A percentile compares a stretch with the other conserved stretches of the same genome.
Conservation (phyloP, 2,329 filamentous ascomycete species). For the Fusarium transvaalense region DNA sequence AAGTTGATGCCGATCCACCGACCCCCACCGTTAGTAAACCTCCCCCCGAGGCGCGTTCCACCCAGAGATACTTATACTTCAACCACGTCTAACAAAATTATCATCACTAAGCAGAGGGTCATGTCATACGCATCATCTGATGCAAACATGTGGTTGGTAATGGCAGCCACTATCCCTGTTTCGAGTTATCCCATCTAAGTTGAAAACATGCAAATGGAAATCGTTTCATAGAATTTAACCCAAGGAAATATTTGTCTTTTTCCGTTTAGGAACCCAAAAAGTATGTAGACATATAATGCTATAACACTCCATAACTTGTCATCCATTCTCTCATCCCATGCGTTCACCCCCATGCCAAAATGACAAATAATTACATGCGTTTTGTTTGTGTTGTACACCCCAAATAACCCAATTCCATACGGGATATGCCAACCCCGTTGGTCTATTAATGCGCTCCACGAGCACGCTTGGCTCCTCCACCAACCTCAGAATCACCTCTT, state of each 20-base stretch:
- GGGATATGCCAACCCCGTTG: neutral
- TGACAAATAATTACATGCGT: constrained; percentile 39
- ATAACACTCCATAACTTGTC: constrained; percentile 24
- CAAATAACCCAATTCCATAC: constrained; percentile 16
- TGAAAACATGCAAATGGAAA: neutral
- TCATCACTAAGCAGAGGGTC: constrained; percentile 2
- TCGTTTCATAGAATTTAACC: constrained; percentile 3
- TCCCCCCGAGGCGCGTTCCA: neutral
- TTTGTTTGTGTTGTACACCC: constrained; percentile 45
- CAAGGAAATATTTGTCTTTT: constrained; percentile 41
- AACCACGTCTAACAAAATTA: neutral
- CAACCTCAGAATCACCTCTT: constrained; percentile 64
- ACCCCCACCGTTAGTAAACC: constrained; percentile 20
- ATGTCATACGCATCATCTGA: neutral
- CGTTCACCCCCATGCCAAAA: constrained; percentile 33
- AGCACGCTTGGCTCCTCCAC: constrained; percentile 58
- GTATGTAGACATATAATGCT: constrained; percentile 39
- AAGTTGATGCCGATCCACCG: constrained; percentile 43
- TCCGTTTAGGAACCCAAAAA: constrained; percentile 45
- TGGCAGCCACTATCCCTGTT: neutral
- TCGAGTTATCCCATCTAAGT: too few relatives aligned
- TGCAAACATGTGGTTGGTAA: neutral
- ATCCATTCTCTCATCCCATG: constrained; percentile 28
- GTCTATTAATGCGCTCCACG: constrained; percentile 55
- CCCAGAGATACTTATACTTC: constrained; percentile 10